Percentiles rank a stretch among this genome's conserved stretches.
phyloP scores from a whole-genome alignment of 768 basidiomycete genomes.

The Leccinum olivaceopallidum region DNA sequence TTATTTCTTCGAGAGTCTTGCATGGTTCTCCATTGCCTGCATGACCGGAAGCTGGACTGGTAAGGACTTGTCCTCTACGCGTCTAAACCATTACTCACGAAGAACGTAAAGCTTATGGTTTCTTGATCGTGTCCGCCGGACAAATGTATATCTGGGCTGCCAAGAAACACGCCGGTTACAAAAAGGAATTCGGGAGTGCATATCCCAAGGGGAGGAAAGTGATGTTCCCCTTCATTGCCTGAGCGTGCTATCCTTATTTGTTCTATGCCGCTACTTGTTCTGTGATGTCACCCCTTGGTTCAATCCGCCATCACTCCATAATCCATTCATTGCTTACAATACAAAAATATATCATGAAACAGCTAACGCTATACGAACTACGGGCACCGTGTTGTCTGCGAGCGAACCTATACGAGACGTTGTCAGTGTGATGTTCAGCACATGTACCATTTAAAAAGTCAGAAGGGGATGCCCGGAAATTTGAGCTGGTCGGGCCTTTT shows the following conservation, averaged over 20 bases:
- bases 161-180: slow-evolving; percentile 89
- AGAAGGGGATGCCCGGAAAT: slow-evolving; percentile 69
- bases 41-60: slow-evolving; percentile 78
- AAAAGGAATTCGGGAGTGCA: slow-evolving; percentile 84
- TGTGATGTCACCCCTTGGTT: background rate
- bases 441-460: slow-evolving; percentile 35
- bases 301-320: background rate
- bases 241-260: background rate
- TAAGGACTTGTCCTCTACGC: slow-evolving; percentile 38
- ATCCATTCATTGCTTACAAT: background rate
- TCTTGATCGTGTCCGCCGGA: slow-evolving; percentile 56
- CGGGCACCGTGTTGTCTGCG: background rate
- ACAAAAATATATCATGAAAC: background rate
- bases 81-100: slow-evolving; percentile 1
- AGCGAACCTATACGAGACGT: background rate
- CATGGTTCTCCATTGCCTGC: slow-evolving; percentile 66
- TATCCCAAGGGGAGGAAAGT: slow-evolving; percentile 76
- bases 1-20: slow-evolving; percentile 88
- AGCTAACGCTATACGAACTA: background rate
- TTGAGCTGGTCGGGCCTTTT: slow-evolving; percentile 88
- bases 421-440: background rate
- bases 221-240: slow-evolving; percentile 66
- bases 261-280: background rate
- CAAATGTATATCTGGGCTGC: slow-evolving; percentile 88
- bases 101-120: slow-evolving; percentile 53